Conservation (phyloP, 1,284 basidiomycete genomes). For the Puccinia novopanici region DNA sequence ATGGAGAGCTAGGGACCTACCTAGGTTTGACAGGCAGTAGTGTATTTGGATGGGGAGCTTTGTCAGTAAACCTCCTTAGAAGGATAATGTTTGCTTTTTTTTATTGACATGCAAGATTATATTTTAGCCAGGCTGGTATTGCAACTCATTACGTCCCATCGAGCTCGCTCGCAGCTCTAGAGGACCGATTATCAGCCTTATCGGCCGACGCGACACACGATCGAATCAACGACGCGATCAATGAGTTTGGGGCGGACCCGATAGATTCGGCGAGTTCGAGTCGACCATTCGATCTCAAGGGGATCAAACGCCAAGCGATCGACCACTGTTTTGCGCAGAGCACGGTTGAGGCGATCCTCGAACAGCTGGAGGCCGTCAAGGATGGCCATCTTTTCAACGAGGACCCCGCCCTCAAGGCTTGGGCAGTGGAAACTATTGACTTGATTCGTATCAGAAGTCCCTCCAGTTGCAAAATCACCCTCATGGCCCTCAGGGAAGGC, state of each 20-base stretch:
- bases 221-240: constrained; percentile 66
- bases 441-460: constrained; percentile 74
- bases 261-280: constrained; percentile 25
- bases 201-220: constrained; percentile 60
- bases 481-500: constrained; percentile 74
- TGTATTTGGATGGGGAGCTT: constrained; percentile 75
- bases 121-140: constrained; percentile 75
- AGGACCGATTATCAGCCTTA: constrained; percentile 60
- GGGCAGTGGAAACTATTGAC: constrained; percentile 73
- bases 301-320: constrained; percentile 71
- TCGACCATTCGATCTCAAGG: constrained; percentile 62
- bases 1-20: constrained; percentile 89
- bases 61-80: constrained; percentile 65
- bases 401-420: constrained; percentile 64
- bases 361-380: constrained; percentile 64
- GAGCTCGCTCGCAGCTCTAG: constrained; percentile 70
- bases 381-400: constrained; percentile 59
- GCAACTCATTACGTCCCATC: constrained; percentile 87
- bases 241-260: constrained; percentile 68
- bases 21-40: constrained; percentile 82
- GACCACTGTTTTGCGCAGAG: constrained; percentile 75
- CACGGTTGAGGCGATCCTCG: constrained; percentile 71
- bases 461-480: constrained; percentile 82
- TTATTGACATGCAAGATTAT: too few relatives aligned
- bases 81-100: background rate